phyloP scores from a whole-genome alignment of 345 rosid genomes.

The Eutrema heterophyllum region DNA sequence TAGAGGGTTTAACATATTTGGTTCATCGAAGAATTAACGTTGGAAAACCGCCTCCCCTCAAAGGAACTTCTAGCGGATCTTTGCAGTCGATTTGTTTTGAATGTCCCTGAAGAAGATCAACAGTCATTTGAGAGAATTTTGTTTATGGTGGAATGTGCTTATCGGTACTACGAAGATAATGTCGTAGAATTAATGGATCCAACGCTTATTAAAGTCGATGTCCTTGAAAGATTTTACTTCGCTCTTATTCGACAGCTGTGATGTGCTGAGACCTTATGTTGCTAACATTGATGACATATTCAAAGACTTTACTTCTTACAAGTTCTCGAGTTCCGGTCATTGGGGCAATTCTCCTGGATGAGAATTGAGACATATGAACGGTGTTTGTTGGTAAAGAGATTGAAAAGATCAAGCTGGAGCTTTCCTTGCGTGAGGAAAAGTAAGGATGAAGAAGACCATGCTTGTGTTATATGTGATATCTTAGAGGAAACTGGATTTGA shows the following conservation, averaged over 20 bases:
- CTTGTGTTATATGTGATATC: conserved; percentile 88
- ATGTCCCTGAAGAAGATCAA: conserved; percentile 97
- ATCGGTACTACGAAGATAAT: conserved; percentile 98
- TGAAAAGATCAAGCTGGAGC: conserved; percentile 99
- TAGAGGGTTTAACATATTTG: no score
- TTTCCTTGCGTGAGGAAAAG: conserved; percentile 98
- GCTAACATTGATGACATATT: conserved; percentile 88
- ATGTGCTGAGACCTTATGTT: conserved; percentile 82
- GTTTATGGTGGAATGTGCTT: conserved; percentile 92
- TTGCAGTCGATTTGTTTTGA: conserved; percentile 97
- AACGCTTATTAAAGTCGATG: conserved; percentile 74
- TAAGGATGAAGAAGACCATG: conserved; percentile 97
- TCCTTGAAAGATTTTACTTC: conserved; percentile 88
- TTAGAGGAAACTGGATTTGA: conserved; percentile 96
- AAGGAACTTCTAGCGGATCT: conserved; percentile 98
- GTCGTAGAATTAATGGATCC: conserved; percentile 91
- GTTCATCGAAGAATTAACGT: conserved; percentile 55
- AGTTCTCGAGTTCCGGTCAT: conserved; percentile 92
- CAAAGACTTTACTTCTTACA: conserved; percentile 96
- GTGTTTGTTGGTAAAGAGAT: conserved; percentile 95
- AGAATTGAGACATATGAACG: conserved; percentile 82
- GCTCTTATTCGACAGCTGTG: conserved; percentile 82
- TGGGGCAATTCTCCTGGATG: conserved; percentile 94
- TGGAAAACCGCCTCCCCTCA: conserved; percentile 68
- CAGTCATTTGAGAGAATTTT: conserved; percentile 96